A percentile compares a stretch with the other conserved stretches of the same genome.
phyloP scores from a whole-genome alignment of 257 asterid species.

The Fraxinus quadrangulata region DNA sequence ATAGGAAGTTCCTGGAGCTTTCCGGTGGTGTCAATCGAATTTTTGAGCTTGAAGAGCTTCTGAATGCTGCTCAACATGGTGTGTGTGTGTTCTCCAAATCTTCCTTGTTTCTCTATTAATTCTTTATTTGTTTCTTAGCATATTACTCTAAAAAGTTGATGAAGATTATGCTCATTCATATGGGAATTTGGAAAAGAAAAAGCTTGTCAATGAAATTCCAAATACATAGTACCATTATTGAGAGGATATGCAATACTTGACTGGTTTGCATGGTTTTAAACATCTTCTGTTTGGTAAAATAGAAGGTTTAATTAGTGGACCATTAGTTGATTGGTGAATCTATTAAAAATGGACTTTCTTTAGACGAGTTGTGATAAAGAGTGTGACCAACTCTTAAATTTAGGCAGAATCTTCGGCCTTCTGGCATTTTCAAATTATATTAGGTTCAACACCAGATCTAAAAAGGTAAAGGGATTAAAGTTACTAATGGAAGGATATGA shows the following conservation, averaged over 20 bases:
- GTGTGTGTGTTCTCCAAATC: constrained; percentile 23
- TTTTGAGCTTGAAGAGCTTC: constrained; percentile 89
- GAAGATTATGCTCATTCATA: background rate
- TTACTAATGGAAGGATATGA: background rate
- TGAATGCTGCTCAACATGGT: constrained; percentile 90
- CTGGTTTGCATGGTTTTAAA: constrained; percentile 15
- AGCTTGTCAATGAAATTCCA: constrained; percentile 6
- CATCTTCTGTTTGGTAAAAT: constrained; percentile 12
- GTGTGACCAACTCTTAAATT: background rate
- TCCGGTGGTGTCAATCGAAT: constrained; percentile 95
- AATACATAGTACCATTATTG: constrained; percentile 18
- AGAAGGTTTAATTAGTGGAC: background rate
- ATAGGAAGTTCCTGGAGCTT: constrained; percentile 87
- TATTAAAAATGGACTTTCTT: background rate
- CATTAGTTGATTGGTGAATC: background rate
- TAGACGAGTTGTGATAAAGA: background rate
- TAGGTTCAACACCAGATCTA: background rate
- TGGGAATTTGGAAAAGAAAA: constrained; percentile 2
- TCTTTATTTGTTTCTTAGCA: background rate
- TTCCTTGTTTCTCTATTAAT: constrained; percentile 16
- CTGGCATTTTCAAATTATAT: background rate
- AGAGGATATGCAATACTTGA: constrained; percentile 6
- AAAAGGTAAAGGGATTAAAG: background rate
- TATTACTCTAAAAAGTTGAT: background rate
- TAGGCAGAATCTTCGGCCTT: background rate